Base-by-base conservation (phyloP, 2,329 filamentous ascomycete genomes). In the Talaromyces funiculosus region DNA sequence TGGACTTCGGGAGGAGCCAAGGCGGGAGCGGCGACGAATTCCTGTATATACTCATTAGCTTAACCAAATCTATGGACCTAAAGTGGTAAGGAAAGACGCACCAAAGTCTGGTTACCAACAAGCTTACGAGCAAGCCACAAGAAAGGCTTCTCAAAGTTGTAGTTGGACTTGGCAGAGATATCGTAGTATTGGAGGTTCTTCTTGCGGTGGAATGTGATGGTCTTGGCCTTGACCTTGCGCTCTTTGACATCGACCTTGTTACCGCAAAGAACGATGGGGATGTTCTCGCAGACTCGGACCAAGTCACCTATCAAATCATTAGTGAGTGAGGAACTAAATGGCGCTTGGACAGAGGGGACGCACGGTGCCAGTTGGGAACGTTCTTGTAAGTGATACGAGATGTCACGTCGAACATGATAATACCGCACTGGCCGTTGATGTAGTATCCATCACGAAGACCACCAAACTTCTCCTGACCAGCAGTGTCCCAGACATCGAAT, bases 211-310 rank as follows among this genome's bases (percentile, higher is more conserved):
- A 99, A 99, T 69, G 94, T 99, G 81, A 99, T 99, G 77, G 93
- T 95, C 90, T 99, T 99, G 76, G 94, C 94, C 88, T 99, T 99
- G 77, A 99, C 94, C 84, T 99, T 99, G 80, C 94, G 91, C 87
- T 99, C 94, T 90, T 99, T 99, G 67, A 99, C 94, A 75, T 99
- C 93, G 78, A 99, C 93, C 87, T 99, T 99, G 90, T 99, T 99
- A 75, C 93, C 93, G 79, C 88, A 92, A 67, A 99, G 90, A 72
- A 97, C 94, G 74, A 99, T 97, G 71, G 93, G 93, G 73, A 99
- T 94, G 84, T 94, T 96, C 86, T 99, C 93, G 84, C 93, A 97
- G 74, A 99, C 93, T 81, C 93, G 94, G 81, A 97, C 92, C 72
- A 99, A 87, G 75, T 99, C 94, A 84, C 92, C 92, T 96, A 22